These are phyloP conservation scores for Septoria petroselini DNA, from an alignment of 2,329 filamentous ascomycete genomes.

Conservation along the genomic window DNA sequence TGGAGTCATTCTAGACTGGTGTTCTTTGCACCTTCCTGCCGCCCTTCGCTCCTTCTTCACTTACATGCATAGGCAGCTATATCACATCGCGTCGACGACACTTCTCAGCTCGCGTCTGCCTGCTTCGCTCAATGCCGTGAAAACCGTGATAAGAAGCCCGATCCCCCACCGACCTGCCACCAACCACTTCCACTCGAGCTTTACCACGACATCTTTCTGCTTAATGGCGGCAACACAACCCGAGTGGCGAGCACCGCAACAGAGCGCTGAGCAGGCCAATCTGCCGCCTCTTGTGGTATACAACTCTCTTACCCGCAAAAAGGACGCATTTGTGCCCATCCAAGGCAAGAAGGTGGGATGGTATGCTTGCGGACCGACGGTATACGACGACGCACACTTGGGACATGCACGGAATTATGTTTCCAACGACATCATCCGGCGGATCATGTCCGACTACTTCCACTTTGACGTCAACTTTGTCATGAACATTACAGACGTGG, in stretches of 20 bases:
- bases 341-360: slow-evolving; percentile 69
- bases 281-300: slow-evolving; percentile 66
- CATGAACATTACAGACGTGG: slow-evolving; percentile 87
- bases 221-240: slow-evolving; percentile 27
- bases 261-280: slow-evolving; percentile 30
- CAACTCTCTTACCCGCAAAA: slow-evolving; percentile 74
- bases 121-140: background rate
- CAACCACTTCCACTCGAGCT: background rate
- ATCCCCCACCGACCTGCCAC: slow-evolving; percentile 1
- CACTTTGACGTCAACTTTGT: slow-evolving; percentile 79
- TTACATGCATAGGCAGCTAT: slow-evolving; percentile 4
- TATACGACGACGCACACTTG: slow-evolving; percentile 75
- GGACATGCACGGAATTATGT: slow-evolving; percentile 89
- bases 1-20: slow-evolving; percentile 1
- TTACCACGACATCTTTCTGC: background rate
- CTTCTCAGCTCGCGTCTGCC: background rate
- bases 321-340: slow-evolving; percentile 71
- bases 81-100: background rate
- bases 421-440: slow-evolving; percentile 80
- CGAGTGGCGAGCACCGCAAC: slow-evolving; percentile 38
- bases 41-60: background rate
- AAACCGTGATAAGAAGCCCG: slow-evolving; percentile 1
- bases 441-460: slow-evolving; percentile 80
- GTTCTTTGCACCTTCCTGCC: slow-evolving; percentile 2
- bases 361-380: slow-evolving; percentile 86